Evolutionary conservation across 208 protist species (phyloP).

Genomic region (Strigomonas galati): DNA sequence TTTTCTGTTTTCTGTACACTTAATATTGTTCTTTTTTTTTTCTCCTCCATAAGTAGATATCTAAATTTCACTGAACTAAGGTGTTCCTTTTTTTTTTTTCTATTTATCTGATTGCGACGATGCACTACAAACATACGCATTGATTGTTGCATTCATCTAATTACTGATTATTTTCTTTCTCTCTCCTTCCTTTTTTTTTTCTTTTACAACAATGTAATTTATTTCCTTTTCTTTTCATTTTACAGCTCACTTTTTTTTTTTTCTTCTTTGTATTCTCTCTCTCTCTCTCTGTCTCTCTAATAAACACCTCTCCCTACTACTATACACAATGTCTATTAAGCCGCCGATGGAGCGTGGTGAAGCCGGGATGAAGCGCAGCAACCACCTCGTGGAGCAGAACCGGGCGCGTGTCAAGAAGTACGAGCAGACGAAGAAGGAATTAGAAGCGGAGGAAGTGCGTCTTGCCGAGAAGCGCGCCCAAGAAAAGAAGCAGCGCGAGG

Average conservation of each 20-base stretch:
- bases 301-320: background rate
- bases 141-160: too few species aligned
- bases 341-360: conserved; percentile 60
- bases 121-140: too few species aligned
- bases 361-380: conserved; percentile 61
- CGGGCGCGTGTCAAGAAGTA: conserved; percentile 51
- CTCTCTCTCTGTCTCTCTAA: background rate
- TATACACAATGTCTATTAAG: conserved; percentile 27
- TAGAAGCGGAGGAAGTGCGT: conserved; percentile 64
- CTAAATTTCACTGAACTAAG: too few species aligned
- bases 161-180: too few species aligned
- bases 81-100: too few species aligned
- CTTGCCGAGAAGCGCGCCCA: conserved; percentile 38
- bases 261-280: conserved; percentile 17
- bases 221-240: background rate
- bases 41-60: too few species aligned
- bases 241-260: conserved; percentile 2
- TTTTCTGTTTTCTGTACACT: too few species aligned
- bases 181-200: too few species aligned
- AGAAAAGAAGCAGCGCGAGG: conserved; percentile 40
- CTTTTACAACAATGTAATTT: background rate
- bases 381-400: conserved; percentile 83
- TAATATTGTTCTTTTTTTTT: too few species aligned
- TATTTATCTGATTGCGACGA: too few species aligned
- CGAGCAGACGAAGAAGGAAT: conserved; percentile 43